Evolutionary conservation across 139 green algal species (phyloP).

Genomic region (Choricystis sp.): DNA sequence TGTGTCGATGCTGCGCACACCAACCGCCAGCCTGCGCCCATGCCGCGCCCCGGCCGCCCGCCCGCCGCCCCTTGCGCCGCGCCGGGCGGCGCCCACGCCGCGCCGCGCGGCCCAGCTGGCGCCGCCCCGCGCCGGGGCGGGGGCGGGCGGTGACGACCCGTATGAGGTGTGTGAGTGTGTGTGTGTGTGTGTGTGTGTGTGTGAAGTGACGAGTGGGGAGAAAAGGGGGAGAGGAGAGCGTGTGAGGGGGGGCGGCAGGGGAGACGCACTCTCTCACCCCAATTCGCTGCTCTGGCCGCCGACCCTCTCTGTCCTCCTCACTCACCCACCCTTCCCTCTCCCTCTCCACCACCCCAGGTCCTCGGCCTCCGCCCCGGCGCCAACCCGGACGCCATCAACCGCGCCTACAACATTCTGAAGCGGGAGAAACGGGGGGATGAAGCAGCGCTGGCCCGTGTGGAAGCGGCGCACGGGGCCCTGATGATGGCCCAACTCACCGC

Average conservation of each 20-base stretch:
- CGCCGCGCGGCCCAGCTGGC: too few relatives aligned
- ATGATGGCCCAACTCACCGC: conserved; percentile 34
- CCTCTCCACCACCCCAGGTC: conserved; percentile 16
- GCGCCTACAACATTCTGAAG: conserved; percentile 26
- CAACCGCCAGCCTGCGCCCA: too few relatives aligned
- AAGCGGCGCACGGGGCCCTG: conserved; percentile 30
- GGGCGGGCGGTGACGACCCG: not conserved
- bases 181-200: not conserved
- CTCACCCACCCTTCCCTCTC: not conserved
- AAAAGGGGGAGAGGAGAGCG: too few relatives aligned
- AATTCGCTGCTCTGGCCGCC: not conserved
- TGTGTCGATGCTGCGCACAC: too few relatives aligned
- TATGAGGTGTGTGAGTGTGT: not conserved
- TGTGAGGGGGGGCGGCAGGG: too few relatives aligned
- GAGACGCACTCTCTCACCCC: too few relatives aligned
- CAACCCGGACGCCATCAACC: conserved; percentile 21
- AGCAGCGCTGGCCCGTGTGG: conserved; percentile 14
- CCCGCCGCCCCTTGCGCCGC: too few relatives aligned
- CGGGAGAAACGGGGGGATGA: conserved; percentile 19
- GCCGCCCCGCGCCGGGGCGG: too few relatives aligned
- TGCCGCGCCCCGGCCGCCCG: too few relatives aligned
- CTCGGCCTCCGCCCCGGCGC: conserved; percentile 22
- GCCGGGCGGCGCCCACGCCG: too few relatives aligned
- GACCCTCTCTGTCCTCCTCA: not conserved
- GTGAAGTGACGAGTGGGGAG: too few relatives aligned